These are phyloP conservation scores for Aspergillus bertholletiae DNA, from an alignment of 495 filamentous ascomycete genomes.

Conservation along the genomic window DNA sequence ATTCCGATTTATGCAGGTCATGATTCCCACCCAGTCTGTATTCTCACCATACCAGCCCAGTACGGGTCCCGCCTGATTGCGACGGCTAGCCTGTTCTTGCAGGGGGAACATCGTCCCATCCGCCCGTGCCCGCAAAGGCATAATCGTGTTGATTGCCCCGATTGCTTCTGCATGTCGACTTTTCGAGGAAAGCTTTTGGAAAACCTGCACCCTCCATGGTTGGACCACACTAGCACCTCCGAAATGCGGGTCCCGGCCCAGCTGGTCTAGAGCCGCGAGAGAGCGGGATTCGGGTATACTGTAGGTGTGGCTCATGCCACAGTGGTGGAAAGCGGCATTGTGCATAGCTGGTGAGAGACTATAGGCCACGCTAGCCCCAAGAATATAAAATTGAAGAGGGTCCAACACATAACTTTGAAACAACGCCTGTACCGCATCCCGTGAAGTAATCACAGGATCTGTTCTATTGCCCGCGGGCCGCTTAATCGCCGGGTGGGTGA, in stretches of 20 bases:
- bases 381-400: conserved; percentile 70
- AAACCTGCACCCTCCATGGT: conserved; percentile 73
- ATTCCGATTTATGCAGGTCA: conserved; percentile 65
- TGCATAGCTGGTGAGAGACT: conserved; percentile 79
- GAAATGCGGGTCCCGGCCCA: conserved; percentile 62
- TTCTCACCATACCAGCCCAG: conserved; percentile 77
- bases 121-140: conserved; percentile 62
- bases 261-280: conserved; percentile 58
- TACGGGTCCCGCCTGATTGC: conserved; percentile 62
- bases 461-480: conserved; percentile 21
- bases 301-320: conserved; percentile 71
- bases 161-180: conserved; percentile 76
- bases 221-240: conserved; percentile 71
- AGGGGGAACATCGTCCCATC: conserved; percentile 65
- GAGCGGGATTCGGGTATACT: conserved; percentile 60
- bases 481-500: conserved; percentile 63
- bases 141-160: conserved; percentile 78
- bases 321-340: conserved; percentile 66
- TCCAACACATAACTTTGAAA: conserved; percentile 55
- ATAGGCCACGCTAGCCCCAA: conserved; percentile 70
- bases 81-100: conserved; percentile 55
- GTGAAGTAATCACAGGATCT: conserved; percentile 49
- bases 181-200: conserved; percentile 62
- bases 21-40: conserved; percentile 79
- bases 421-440: conserved; percentile 53